phyloP scores from a whole-genome alignment of 768 basidiomycete genomes.

The Neoboletus magnificus region DNA sequence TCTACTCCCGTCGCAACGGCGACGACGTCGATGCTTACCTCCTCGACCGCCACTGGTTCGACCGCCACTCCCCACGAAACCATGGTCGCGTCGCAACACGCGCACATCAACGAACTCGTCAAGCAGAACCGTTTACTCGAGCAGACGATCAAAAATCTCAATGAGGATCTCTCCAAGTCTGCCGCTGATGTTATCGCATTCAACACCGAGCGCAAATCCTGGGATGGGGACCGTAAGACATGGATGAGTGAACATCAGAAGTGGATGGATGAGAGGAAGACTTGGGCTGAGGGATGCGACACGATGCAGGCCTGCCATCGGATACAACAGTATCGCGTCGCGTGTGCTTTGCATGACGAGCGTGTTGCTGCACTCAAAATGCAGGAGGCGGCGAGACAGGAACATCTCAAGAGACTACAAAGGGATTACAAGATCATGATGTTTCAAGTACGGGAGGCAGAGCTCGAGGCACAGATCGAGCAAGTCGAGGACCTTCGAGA shows the following conservation, averaged over 20 bases:
- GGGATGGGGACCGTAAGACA: constrained; percentile 25
- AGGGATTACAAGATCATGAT: constrained; percentile 66
- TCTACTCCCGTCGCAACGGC: constrained; percentile 16
- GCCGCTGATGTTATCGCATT: constrained; percentile 31
- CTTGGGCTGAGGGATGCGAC: constrained; percentile 64
- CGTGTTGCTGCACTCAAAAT: constrained; percentile 49
- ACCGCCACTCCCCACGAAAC: constrained; percentile 38
- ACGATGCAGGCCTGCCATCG: constrained; percentile 60
- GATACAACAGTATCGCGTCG: constrained; percentile 58
- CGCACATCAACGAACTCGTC: constrained; percentile 72
- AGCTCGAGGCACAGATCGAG: constrained; percentile 51
- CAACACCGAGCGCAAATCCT: constrained; percentile 37
- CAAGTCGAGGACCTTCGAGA: constrained; percentile 51
- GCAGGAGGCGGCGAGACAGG: constrained; percentile 50
- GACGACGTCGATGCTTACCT: constrained; percentile 27
- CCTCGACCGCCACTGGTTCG: constrained; percentile 28
- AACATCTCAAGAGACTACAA: constrained; percentile 57
- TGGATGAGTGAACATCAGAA: constrained; percentile 31
- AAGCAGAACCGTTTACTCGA: constrained; percentile 65
- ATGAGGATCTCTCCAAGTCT: constrained; percentile 43
- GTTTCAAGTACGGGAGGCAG: constrained; percentile 61
- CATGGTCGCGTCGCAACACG: constrained; percentile 57
- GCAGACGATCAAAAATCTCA: constrained; percentile 53
- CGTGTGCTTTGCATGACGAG: constrained; percentile 53
- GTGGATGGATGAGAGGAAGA: constrained; percentile 50